phyloP scores from a whole-genome alignment of 768 basidiomycete species.

The Tulasnella sp. region DNA sequence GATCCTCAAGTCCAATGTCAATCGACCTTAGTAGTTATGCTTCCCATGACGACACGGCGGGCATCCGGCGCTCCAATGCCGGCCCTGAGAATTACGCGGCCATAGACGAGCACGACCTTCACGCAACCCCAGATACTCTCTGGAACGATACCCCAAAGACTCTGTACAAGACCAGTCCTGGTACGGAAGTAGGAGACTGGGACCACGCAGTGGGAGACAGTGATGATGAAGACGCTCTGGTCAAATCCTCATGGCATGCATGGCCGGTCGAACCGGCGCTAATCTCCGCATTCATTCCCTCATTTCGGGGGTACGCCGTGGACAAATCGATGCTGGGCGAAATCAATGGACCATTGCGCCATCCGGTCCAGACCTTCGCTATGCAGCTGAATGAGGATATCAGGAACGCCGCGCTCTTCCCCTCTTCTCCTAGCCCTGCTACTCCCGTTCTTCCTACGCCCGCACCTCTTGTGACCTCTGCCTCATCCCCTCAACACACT shows the following conservation, averaged over 20 bases:
- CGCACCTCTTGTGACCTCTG: not conserved
- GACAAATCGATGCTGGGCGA: too few species aligned
- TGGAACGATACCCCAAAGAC: constrained; percentile 9
- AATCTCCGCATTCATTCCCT: not conserved
- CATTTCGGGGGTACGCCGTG: not conserved
- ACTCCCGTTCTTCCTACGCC: not conserved
- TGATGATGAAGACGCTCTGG: not conserved
- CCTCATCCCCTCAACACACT: too few species aligned
- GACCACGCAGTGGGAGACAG: not conserved
- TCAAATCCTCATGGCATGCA: too few species aligned
- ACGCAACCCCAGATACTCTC: not conserved
- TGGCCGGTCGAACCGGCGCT: not conserved
- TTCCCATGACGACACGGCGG: too few species aligned
- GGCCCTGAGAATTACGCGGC: too few species aligned
- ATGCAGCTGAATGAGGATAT: not conserved
- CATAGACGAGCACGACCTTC: too few species aligned
- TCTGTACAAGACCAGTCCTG: not conserved
- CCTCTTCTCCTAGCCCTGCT: not conserved
- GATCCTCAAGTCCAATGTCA: too few species aligned
- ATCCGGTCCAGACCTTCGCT: not conserved
- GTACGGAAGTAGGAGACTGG: constrained; percentile 5
- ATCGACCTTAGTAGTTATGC: too few species aligned
- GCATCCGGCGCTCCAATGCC: too few species aligned
- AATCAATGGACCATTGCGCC: too few species aligned
- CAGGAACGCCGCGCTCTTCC: not conserved